Evolutionary conservation across 768 basidiomycete genomes (phyloP).

Genomic region (Lentinula sp.): DNA sequence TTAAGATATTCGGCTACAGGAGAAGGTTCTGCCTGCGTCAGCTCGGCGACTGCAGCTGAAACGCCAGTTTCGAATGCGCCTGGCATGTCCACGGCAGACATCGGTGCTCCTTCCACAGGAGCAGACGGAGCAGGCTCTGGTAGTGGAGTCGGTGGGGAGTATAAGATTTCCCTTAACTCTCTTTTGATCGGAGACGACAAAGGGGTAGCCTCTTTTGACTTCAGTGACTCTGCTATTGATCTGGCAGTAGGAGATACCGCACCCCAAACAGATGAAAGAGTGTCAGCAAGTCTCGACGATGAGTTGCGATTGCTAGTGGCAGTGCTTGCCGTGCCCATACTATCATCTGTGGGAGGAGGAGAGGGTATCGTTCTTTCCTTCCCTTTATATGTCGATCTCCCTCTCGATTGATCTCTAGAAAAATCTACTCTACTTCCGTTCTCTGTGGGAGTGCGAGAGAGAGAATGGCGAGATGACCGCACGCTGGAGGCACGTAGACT

Average conservation of each 20-base stretch:
- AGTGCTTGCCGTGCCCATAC: constrained; percentile 13
- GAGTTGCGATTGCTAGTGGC: constrained; percentile 21
- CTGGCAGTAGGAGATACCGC: constrained; percentile 20
- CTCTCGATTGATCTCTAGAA: constrained; percentile 5
- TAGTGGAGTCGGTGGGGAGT: not conserved
- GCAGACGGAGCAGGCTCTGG: not conserved
- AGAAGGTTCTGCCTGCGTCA: not conserved
- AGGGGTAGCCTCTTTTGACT: constrained; percentile 11
- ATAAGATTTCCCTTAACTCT: not conserved
- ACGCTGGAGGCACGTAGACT: not conserved
- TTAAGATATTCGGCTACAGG: not conserved
- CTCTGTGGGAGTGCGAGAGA: constrained; percentile 2
- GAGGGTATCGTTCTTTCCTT: constrained; percentile 8
- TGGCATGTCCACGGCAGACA: not conserved
- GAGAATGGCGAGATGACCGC: not conserved
- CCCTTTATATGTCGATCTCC: constrained; percentile 19
- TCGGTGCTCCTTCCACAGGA: not conserved
- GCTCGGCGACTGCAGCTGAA: not conserved
- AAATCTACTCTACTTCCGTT: not conserved
- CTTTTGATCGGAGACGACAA: constrained; percentile 7
- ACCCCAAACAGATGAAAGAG: constrained; percentile 47
- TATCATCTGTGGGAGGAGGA: constrained; percentile 14
- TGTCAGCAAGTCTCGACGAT: constrained; percentile 31
- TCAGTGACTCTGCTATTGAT: constrained; percentile 16
- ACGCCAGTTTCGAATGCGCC: not conserved